phyloP scores from a whole-genome alignment of 2,329 filamentous ascomycete species.

The Fusarium sambucinum region DNA sequence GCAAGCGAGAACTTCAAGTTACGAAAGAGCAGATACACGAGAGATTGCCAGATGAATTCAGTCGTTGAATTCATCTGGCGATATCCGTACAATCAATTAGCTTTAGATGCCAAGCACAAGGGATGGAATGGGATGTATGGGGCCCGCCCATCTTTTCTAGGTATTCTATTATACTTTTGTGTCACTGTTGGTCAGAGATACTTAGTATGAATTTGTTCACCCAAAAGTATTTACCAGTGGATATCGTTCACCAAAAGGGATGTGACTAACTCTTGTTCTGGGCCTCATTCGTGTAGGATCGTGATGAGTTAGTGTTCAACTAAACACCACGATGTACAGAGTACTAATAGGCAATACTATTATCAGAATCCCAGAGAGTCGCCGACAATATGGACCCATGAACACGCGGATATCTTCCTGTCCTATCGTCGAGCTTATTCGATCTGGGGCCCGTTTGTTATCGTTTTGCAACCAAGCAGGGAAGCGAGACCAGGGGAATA shows the following conservation, averaged over 20 bases:
- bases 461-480: slow-evolving; percentile 18
- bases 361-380: slow-evolving; percentile 7
- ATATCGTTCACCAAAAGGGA: slow-evolving; percentile 15
- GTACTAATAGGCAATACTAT: neutral
- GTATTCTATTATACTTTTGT: slow-evolving; percentile 27
- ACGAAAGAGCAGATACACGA: neutral
- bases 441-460: slow-evolving; percentile 34
- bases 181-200: slow-evolving; percentile 29
- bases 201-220: slow-evolving; percentile 23
- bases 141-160: slow-evolving; percentile 29
- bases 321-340: neutral
- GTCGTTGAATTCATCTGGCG: neutral
- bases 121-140: slow-evolving; percentile 32
- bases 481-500: slow-evolving; percentile 8
- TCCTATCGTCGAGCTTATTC: slow-evolving; percentile 26
- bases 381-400: slow-evolving; percentile 40
- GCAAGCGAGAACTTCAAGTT: slow-evolving; percentile 17
- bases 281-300: slow-evolving; percentile 10
- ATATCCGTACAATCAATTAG: slow-evolving; percentile 1
- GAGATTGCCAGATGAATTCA: neutral
- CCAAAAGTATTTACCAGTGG: slow-evolving; percentile 10
- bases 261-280: slow-evolving; percentile 38
- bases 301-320: slow-evolving; percentile 7
- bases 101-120: slow-evolving; percentile 8
- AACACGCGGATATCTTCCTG: slow-evolving; percentile 30